Percentiles rank a stretch among this genome's conserved stretches.
phyloP scores from a whole-genome alignment of 371 early-diverging fungal species.

The Mucor ambiguus region DNA sequence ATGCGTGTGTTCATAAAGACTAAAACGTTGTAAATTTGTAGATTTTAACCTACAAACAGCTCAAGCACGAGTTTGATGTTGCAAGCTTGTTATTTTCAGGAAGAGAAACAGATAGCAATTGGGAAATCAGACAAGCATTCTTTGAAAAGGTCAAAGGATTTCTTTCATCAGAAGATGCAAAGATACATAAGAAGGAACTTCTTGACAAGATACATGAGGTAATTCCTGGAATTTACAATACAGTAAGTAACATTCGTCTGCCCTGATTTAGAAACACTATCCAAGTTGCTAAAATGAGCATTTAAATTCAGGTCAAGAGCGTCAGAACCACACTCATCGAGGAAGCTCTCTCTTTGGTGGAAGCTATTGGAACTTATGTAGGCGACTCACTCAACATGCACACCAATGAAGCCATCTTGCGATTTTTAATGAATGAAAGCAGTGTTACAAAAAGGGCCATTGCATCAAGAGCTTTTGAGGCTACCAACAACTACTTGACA shows the following conservation, averaged over 20 bases:
- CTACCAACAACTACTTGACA: conserved; percentile 23
- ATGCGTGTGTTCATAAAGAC: background rate
- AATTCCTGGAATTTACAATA: conserved; percentile 11
- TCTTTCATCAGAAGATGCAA: background rate
- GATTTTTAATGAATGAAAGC: conserved; percentile 31
- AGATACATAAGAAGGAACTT: background rate
- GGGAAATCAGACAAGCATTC: conserved; percentile 17
- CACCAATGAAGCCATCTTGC: conserved; percentile 29
- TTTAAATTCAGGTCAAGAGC: conserved; percentile 33
- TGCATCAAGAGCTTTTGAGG: conserved; percentile 14
- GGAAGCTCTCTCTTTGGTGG: conserved; percentile 27
- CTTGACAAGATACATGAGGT: conserved; percentile 8
- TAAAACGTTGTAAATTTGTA: background rate
- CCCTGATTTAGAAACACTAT: background rate
- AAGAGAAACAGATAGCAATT: conserved; percentile 25
- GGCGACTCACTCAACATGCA: conserved; percentile 28
- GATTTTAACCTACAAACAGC: background rate
- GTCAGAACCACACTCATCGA: conserved; percentile 34
- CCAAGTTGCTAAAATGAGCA: background rate
- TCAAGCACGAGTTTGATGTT: background rate
- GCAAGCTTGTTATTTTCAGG: conserved; percentile 7
- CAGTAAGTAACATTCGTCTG: conserved; percentile 8
- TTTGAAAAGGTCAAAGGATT: background rate
- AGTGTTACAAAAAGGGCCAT: conserved; percentile 32
- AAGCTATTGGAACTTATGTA: conserved; percentile 21